Evolutionary conservation across 73 alveolate species (phyloP).

Genomic region (Symbiodinium natans): DNA sequence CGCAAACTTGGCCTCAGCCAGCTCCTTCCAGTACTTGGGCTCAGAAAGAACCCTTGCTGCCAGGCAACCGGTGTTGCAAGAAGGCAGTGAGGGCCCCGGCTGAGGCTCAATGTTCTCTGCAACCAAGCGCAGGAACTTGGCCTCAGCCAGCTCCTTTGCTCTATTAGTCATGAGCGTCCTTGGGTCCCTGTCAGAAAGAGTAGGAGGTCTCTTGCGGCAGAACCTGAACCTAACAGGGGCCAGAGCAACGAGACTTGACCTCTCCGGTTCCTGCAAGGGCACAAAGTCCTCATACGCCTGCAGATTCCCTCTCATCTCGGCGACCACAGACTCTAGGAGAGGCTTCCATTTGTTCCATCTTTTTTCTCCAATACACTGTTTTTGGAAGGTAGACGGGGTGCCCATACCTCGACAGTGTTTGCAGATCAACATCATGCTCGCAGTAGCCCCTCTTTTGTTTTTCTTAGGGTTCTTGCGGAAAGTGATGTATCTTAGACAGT

Average conservation of each 20-base stretch:
- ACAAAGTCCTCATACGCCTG: not conserved
- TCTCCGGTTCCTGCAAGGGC: not conserved
- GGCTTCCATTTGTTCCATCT: not conserved
- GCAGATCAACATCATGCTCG: not conserved
- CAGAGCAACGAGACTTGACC: not conserved
- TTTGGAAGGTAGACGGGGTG: not conserved
- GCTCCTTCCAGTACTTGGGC: not conserved
- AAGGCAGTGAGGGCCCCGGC: no score
- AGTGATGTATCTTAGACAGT: not conserved
- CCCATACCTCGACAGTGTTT: not conserved
- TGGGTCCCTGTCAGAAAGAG: not conserved
- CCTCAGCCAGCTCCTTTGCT: no score
- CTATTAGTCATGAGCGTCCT: not conserved
- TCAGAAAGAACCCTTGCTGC: no score
- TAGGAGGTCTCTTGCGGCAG: not conserved
- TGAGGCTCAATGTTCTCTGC: no score
- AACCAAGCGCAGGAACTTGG: no score
- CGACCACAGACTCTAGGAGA: not conserved
- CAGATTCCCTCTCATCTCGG: not conserved
- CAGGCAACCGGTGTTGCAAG: no score
- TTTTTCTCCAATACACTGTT: not conserved
- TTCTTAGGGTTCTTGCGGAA: not conserved
- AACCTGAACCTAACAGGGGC: not conserved
- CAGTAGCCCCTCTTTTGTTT: not conserved
- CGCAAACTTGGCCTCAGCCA: not conserved